phyloP scores from a whole-genome alignment of 495 filamentous ascomycete genomes.

The Penicillium atrosanguineum region DNA sequence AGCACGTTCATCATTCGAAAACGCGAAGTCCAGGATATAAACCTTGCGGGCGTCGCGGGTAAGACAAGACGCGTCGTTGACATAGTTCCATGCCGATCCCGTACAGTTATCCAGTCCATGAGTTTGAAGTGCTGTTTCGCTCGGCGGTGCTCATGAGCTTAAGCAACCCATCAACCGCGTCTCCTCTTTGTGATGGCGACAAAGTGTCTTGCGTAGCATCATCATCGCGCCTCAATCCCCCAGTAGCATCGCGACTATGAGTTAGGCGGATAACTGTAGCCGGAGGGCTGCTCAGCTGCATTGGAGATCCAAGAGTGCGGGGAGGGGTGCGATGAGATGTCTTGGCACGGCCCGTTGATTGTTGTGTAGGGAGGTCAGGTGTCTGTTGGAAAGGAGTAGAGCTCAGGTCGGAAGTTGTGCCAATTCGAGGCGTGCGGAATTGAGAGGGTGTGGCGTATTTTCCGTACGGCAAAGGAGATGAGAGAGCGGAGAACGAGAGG shows the following conservation, averaged over 20 bases:
- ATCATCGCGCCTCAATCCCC: slow-evolving; percentile 10
- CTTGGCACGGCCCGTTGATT: slow-evolving; percentile 23
- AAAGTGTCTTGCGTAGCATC: slow-evolving; percentile 6
- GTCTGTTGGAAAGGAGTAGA: slow-evolving; percentile 20
- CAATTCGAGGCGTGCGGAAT: slow-evolving; percentile 24
- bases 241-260: slow-evolving; percentile 6
- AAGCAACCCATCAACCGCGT: slow-evolving; percentile 42
- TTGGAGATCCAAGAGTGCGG: slow-evolving; percentile 25
- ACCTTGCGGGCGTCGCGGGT: neutral
- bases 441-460: slow-evolving; percentile 20
- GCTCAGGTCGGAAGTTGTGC: slow-evolving; percentile 18
- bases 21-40: neutral
- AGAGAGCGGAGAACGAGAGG: slow-evolving; percentile 26
- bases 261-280: slow-evolving; percentile 26
- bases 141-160: slow-evolving; percentile 41
- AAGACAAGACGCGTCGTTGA: neutral
- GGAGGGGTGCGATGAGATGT: slow-evolving; percentile 25
- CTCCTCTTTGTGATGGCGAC: slow-evolving; percentile 36
- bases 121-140: slow-evolving; percentile 15
- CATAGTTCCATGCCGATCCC: neutral
- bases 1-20: slow-evolving; percentile 3
- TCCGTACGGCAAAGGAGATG: slow-evolving; percentile 15
- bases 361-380: slow-evolving; percentile 21
- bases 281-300: slow-evolving; percentile 41
- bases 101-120: slow-evolving; percentile 17